Conservation (phyloP, 345 rosid genomes). For the Lumnitzera littorea region DNA sequence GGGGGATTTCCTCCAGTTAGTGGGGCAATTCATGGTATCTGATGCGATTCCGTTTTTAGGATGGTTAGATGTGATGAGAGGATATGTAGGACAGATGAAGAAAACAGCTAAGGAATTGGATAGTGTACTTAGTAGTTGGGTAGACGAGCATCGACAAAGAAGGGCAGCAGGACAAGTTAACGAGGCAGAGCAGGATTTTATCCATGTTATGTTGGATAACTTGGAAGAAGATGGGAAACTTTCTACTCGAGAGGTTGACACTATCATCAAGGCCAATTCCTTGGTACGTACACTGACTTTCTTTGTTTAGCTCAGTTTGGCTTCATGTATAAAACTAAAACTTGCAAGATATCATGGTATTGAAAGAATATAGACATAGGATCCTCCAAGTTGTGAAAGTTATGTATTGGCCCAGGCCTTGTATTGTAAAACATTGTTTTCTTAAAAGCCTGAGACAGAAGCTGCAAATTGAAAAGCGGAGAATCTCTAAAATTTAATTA, state of each 20-base stretch:
- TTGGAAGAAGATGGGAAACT: slow-evolving; percentile 8
- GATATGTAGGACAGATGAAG: slow-evolving; percentile 21
- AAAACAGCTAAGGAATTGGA: slow-evolving; percentile 31
- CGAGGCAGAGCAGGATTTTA: slow-evolving; percentile 17
- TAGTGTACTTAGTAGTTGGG: slow-evolving; percentile 28
- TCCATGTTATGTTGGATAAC: slow-evolving; percentile 20
- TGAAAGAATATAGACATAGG: no score
- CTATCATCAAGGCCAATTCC: slow-evolving; percentile 16
- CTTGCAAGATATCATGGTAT: no score
- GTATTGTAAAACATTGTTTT: no score
- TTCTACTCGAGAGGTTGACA: slow-evolving; percentile 7
- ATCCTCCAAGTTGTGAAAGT: no score
- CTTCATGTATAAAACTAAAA: no score
- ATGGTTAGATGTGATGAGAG: slow-evolving; percentile 23
- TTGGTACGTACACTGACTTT: slow-evolving; percentile 7
- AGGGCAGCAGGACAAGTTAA: slow-evolving; percentile 5
- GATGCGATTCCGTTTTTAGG: slow-evolving; percentile 28
- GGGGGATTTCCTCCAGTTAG: slow-evolving; percentile 10
- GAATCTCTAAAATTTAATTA: no score
- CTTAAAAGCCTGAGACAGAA: no score
- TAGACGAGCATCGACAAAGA: slow-evolving; percentile 24
- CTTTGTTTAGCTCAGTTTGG: no score
- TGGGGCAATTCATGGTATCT: slow-evolving; percentile 17
- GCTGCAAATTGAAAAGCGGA: no score
- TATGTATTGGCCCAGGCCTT: no score